These are phyloP conservation scores for Reutealis trisperma DNA, from an alignment of 345 rosid species.

Conservation along the genomic window DNA sequence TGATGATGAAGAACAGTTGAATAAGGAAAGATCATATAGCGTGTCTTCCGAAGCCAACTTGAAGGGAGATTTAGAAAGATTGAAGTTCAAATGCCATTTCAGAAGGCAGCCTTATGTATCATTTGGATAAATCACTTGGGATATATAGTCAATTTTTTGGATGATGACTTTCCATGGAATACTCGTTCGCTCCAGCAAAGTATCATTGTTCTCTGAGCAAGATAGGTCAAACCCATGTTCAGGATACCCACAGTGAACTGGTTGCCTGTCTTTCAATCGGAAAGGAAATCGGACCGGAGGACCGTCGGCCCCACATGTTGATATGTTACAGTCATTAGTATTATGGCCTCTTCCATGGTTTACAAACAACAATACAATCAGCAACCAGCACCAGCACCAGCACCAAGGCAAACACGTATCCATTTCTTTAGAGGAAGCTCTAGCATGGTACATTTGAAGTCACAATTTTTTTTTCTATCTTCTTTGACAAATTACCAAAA, in stretches of 20 bases:
- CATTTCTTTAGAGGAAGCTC: too few relatives aligned
- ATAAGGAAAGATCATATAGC: not conserved
- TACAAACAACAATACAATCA: too few relatives aligned
- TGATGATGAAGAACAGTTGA: not conserved
- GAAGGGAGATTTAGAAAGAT: not conserved
- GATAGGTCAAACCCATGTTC: not conserved
- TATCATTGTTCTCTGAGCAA: not conserved
- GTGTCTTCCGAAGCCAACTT: not conserved
- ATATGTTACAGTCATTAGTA: not conserved
- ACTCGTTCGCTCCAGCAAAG: not conserved
- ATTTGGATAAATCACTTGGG: not conserved
- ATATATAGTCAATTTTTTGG: not conserved
- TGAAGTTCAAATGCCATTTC: too few relatives aligned
- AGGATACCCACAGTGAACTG: constrained; percentile 8
- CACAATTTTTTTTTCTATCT: not conserved
- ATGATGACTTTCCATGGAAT: not conserved
- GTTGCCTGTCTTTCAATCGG: constrained; percentile 4
- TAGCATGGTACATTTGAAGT: not conserved
- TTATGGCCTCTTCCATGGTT: too few relatives aligned
- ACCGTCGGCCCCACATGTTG: constrained; percentile 2
- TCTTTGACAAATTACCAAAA: too few relatives aligned
- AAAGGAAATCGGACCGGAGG: constrained; percentile 20
- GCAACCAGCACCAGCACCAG: too few relatives aligned
- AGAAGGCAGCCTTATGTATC: not conserved
- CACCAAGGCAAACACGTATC: fast-evolving